Conservation (phyloP, 1,284 basidiomycete genomes). For the Irpex rosettiformis region DNA sequence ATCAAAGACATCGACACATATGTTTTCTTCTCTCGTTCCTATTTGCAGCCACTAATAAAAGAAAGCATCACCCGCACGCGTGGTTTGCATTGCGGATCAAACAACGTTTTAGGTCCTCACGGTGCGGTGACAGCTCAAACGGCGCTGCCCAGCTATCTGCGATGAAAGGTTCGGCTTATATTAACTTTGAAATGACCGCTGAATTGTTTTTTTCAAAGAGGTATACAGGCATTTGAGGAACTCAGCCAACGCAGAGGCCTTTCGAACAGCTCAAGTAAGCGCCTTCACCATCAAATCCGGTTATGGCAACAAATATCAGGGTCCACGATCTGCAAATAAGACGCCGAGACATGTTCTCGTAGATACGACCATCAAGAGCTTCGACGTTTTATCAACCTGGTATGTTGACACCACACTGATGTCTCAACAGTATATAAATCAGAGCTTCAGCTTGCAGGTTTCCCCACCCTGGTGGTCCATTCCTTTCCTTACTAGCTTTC, state of each 20-base stretch:
- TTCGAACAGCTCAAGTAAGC: too few species aligned
- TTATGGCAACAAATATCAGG: not conserved
- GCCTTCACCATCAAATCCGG: not conserved
- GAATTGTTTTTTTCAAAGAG: too few species aligned
- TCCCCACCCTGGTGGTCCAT: constrained; percentile 10
- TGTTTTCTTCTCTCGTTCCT: too few species aligned
- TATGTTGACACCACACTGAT: not conserved
- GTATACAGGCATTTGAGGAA: too few species aligned
- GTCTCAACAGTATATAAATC: not conserved
- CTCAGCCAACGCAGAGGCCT: too few species aligned
- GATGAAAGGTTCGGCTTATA: not conserved
- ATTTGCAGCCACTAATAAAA: too few species aligned
- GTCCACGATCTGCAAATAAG: not conserved
- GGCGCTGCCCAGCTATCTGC: not conserved
- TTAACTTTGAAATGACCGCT: too few species aligned
- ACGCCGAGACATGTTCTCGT: too few species aligned
- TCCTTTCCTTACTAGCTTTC: not conserved
- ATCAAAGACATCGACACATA: too few species aligned
- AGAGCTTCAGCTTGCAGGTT: not conserved
- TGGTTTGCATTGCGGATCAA: too few species aligned
- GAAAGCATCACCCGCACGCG: too few species aligned
- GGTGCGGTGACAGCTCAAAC: not conserved
- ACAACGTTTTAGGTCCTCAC: not conserved
- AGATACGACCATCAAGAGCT: not conserved
- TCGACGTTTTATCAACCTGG: not conserved